A percentile compares a stretch with the other conserved stretches of the same genome.
These are phyloP conservation scores for Komagataella pastoris DNA, from an alignment of 805 yeast species.

Conservation along the genomic window DNA sequence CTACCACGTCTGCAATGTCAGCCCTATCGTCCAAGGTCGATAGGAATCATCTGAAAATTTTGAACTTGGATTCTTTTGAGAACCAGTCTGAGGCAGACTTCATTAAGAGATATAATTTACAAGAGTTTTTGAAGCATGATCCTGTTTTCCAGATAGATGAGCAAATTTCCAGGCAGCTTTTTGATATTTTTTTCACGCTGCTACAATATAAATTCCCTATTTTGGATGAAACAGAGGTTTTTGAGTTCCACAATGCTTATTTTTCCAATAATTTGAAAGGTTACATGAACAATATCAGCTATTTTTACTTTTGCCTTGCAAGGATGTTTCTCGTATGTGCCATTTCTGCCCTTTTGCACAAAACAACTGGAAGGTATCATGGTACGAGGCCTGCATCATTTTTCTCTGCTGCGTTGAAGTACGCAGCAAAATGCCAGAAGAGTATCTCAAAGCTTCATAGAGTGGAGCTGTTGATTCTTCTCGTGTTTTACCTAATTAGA, in stretches of 20 bases:
- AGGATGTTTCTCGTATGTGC: slow-evolving; percentile 43
- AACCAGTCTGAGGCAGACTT: slow-evolving; percentile 3
- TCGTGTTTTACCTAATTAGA: slow-evolving; percentile 42
- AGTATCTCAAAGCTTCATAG: slow-evolving; percentile 27
- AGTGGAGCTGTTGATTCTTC: slow-evolving; percentile 36
- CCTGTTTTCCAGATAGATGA: slow-evolving; percentile 42
- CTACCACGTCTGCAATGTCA: background rate
- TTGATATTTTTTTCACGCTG: slow-evolving; percentile 42
- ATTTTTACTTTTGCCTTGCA: slow-evolving; percentile 39
- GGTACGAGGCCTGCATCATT: slow-evolving; percentile 43
- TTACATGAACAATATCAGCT: slow-evolving; percentile 23
- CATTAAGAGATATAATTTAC: slow-evolving; percentile 31
- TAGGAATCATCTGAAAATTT: slow-evolving; percentile 3
- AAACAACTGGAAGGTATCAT: slow-evolving; percentile 40
- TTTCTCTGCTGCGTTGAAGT: slow-evolving; percentile 47
- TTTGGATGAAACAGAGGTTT: slow-evolving; percentile 36
- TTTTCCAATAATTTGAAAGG: slow-evolving; percentile 20
- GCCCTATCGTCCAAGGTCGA: slow-evolving; percentile 1
- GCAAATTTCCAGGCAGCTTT: slow-evolving; percentile 30
- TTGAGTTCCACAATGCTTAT: slow-evolving; percentile 35
- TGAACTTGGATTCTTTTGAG: slow-evolving; percentile 3
- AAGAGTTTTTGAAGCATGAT: slow-evolving; percentile 29
- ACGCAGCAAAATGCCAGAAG: slow-evolving; percentile 29
- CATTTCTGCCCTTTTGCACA: slow-evolving; percentile 35
- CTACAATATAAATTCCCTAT: slow-evolving; percentile 45